Percentiles rank a stretch among this genome's conserved stretches.
Evolutionary conservation across 2,329 filamentous ascomycete species (phyloP).

Genomic region (Aspergillus japonicus): DNA sequence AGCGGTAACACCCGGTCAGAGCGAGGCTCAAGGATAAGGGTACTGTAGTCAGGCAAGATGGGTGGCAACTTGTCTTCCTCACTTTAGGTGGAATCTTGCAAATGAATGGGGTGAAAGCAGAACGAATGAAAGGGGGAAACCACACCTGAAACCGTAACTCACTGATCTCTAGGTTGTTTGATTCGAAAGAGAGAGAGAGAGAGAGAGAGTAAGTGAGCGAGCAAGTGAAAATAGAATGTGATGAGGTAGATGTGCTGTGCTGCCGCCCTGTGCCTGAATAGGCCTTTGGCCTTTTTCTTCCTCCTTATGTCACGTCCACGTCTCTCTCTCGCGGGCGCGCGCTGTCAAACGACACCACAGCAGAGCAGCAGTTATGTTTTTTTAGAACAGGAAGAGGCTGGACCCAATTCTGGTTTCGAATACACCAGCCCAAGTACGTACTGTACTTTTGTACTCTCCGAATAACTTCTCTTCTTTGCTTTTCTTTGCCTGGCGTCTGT

Average conservation of each 20-base stretch:
- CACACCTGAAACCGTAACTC: not conserved
- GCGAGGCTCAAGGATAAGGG: constrained; percentile 5
- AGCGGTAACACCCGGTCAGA: constrained; percentile 3
- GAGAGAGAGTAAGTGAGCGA: not conserved
- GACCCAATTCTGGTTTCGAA: constrained; percentile 21
- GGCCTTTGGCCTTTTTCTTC: constrained; percentile 1
- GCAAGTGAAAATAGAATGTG: no score
- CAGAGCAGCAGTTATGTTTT: not conserved
- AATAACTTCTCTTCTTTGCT: constrained; percentile 12
- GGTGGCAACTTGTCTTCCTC: not conserved
- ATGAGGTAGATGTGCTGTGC: not conserved
- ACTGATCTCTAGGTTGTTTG: no score
- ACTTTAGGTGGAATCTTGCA: not conserved
- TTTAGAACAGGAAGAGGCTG: constrained; percentile 12
- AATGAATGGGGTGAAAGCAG: not conserved
- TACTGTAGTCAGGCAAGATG: not conserved
- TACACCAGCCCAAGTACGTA: constrained; percentile 22
- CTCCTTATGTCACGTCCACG: constrained; percentile 18
- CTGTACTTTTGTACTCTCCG: constrained; percentile 14
- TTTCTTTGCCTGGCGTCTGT: constrained; percentile 5
- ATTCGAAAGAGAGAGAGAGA: not conserved
- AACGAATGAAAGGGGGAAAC: not conserved
- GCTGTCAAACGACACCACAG: not conserved
- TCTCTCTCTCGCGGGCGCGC: not conserved
- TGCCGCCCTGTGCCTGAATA: constrained; percentile 9